A percentile compares a stretch with the other conserved stretches of the same genome.
Conservation (phyloP, 352 stramenopile genomes). For the Globisporangium middletonii region DNA sequence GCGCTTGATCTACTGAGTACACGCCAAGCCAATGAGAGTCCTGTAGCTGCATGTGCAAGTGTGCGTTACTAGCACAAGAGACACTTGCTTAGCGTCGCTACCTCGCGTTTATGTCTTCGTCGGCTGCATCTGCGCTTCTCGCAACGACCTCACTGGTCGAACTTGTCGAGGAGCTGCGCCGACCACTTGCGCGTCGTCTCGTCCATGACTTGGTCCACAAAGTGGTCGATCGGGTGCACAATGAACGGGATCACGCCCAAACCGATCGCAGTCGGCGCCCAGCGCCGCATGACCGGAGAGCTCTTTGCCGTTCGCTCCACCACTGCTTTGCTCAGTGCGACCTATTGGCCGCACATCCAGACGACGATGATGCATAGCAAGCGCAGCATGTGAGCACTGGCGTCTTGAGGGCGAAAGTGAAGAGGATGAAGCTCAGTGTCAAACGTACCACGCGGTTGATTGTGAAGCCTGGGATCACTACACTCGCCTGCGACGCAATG, state of each 20-base stretch:
- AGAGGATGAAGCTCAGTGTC: background rate
- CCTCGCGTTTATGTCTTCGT: no score
- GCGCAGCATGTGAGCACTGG: no score
- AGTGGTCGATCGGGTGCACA: conserved; percentile 79
- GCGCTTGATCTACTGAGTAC: no score
- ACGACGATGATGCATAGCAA: no score
- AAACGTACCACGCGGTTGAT: conserved; percentile 72
- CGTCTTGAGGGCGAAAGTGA: background rate
- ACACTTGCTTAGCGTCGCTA: background rate
- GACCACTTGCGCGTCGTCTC: conserved; percentile 44
- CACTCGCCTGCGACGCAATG: conserved; percentile 40
- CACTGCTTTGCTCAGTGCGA: conserved; percentile 31
- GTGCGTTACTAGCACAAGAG: no score
- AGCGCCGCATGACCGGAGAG: conserved; percentile 42
- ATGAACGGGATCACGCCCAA: conserved; percentile 83
- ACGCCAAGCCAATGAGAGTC: no score
- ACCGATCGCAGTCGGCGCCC: conserved; percentile 68
- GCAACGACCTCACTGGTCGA: conserved; percentile 16
- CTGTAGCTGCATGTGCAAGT: no score
- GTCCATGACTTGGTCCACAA: conserved; percentile 58
- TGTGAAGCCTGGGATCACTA: conserved; percentile 76
- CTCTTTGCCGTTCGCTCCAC: conserved; percentile 32
- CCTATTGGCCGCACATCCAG: conserved; percentile 14
- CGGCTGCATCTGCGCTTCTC: no score
- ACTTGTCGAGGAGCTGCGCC: conserved; percentile 18